Evolutionary conservation across 192 early-diverging fungal genomes (phyloP).

Genomic region (Spinellus fusiger): DNA sequence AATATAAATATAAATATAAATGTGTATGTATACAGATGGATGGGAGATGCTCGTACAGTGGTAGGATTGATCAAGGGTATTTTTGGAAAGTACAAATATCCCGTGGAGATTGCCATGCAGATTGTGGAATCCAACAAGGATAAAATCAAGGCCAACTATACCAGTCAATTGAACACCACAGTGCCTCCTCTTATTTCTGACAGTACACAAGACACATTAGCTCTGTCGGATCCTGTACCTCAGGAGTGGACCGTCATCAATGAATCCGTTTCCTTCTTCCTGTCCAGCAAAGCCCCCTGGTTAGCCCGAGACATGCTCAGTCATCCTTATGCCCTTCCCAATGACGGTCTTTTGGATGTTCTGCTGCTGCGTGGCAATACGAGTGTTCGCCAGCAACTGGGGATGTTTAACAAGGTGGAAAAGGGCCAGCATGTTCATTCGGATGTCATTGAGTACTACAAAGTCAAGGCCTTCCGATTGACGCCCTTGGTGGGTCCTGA

Average conservation of each 20-base stretch:
- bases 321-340: constrained; percentile 46
- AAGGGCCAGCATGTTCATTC: constrained; percentile 39
- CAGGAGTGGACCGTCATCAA: constrained; percentile 41
- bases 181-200: too few relatives aligned
- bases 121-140: constrained; percentile 36
- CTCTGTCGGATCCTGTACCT: constrained; percentile 28
- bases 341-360: constrained; percentile 48
- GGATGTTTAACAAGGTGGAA: constrained; percentile 37
- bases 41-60: constrained; percentile 45
- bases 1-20: background rate
- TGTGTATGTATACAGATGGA: constrained; percentile 28
- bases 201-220: constrained; percentile 17
- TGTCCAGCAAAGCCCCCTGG: constrained; percentile 45
- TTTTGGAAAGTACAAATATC: constrained; percentile 32
- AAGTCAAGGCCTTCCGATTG: constrained; percentile 51
- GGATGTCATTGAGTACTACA: constrained; percentile 49
- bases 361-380: constrained; percentile 28
- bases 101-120: constrained; percentile 36
- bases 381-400: constrained; percentile 21
- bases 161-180: too few relatives aligned
- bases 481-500: constrained; percentile 25
- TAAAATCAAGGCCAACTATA: constrained; percentile 34
- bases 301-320: constrained; percentile 35
- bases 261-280: constrained; percentile 35
- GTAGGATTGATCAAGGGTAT: constrained; percentile 40